A percentile compares a stretch with the other conserved stretches of the same genome.
phyloP scores from a whole-genome alignment of 2,329 filamentous ascomycete species.

The Lachnellula willkommii region DNA sequence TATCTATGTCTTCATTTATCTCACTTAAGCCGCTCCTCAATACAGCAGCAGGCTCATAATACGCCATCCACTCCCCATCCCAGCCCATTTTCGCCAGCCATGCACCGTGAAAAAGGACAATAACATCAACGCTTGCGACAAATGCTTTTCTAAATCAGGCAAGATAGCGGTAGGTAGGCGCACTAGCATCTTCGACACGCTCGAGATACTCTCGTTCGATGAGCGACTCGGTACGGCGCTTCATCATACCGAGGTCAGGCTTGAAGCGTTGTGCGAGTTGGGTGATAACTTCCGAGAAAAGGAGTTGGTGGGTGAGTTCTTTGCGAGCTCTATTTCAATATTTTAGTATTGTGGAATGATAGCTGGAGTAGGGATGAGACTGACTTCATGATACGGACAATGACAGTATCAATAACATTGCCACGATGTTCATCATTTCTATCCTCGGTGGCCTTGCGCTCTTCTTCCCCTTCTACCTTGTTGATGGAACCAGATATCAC shows the following conservation, averaged over 20 bases:
- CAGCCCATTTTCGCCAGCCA: background rate
- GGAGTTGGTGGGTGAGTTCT: conserved; percentile 60
- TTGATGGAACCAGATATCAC: conserved; percentile 71
- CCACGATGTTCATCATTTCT: conserved; percentile 68
- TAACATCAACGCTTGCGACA: background rate
- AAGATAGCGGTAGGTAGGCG: conserved; percentile 65
- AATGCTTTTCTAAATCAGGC: conserved; percentile 42
- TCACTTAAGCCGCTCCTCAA: background rate
- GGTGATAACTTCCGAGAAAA: conserved; percentile 66
- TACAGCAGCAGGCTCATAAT: background rate
- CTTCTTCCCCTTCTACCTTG: conserved; percentile 72
- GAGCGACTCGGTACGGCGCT: conserved; percentile 73
- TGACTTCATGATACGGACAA: conserved; percentile 83
- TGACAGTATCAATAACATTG: conserved; percentile 68
- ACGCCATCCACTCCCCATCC: background rate
- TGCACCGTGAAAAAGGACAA: background rate
- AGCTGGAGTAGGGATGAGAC: conserved; percentile 30
- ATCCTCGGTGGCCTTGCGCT: conserved; percentile 66
- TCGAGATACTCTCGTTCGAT: conserved; percentile 75
- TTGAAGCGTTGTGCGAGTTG: conserved; percentile 66
- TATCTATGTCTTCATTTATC: background rate
- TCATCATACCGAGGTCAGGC: conserved; percentile 71
- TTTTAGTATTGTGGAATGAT: conserved; percentile 27
- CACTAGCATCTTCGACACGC: conserved; percentile 59
- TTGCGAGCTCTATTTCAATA: conserved; percentile 62